These are phyloP conservation scores for Ophiobolus disseminans DNA, from an alignment of 2,329 filamentous ascomycete species.

Conservation along the genomic window DNA sequence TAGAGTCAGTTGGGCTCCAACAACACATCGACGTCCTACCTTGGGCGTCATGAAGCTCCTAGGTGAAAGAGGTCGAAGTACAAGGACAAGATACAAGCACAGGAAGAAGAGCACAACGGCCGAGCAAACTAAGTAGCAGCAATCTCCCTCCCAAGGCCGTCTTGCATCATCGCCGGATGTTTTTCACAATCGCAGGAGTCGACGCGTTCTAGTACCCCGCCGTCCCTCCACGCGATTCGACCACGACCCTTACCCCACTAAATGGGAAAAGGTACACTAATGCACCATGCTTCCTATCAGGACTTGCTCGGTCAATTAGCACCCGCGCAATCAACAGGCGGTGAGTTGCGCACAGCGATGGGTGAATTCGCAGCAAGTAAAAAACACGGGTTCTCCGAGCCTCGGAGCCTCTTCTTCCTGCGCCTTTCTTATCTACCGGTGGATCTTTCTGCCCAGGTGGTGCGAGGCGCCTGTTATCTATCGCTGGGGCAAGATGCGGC, in stretches of 20 bases:
- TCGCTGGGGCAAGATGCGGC: background rate
- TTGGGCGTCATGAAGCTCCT: conserved; percentile 5
- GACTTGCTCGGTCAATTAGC: conserved; percentile 2
- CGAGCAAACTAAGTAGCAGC: background rate
- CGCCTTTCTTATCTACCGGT: conserved; percentile 8
- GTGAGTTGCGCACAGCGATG: background rate
- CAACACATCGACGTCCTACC: background rate
- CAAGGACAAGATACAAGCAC: background rate
- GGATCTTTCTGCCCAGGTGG: conserved; percentile 2
- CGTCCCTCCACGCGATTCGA: conserved; percentile 8
- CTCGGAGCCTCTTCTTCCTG: background rate
- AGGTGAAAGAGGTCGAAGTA: background rate
- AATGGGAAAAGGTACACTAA: conserved; percentile 1
- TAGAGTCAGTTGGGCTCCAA: background rate
- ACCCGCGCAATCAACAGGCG: conserved; percentile 5
- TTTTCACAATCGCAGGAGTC: conserved; percentile 2
- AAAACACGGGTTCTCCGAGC: background rate
- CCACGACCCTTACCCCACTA: conserved; percentile 9
- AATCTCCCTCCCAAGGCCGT: background rate
- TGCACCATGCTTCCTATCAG: conserved; percentile 8
- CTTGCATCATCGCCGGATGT: conserved; percentile 14
- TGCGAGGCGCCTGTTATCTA: conserved; percentile 4
- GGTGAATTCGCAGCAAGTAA: background rate
- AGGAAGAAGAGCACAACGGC: background rate
- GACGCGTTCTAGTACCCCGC: conserved; percentile 9